Percentiles rank a stretch among this genome's conserved stretches.
phyloP scores from a whole-genome alignment of 2,329 filamentous ascomycete genomes.

The Diplocarpon rosae region DNA sequence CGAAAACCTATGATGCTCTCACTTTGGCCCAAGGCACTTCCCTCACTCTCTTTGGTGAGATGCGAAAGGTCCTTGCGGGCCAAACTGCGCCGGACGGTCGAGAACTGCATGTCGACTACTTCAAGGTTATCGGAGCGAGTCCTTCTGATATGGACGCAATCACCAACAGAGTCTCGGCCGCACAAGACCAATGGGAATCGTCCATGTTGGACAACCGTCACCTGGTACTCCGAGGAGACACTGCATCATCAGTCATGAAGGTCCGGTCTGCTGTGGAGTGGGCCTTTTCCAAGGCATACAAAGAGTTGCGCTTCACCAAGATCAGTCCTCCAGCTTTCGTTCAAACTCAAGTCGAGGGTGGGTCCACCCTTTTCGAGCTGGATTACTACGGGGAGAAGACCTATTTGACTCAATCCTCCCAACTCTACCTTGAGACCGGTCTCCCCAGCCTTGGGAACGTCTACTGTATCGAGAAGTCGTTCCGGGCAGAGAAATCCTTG shows the following conservation, averaged over 20 bases:
- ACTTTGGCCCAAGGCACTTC: slow-evolving; percentile 61
- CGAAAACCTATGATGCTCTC: slow-evolving; percentile 63
- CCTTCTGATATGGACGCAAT: slow-evolving; percentile 65
- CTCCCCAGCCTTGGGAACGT: slow-evolving; percentile 86
- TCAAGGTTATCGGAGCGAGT: slow-evolving; percentile 55
- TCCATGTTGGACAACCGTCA: slow-evolving; percentile 53
- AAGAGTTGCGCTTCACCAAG: slow-evolving; percentile 52
- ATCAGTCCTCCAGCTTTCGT: slow-evolving; percentile 67
- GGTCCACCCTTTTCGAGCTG: slow-evolving; percentile 50
- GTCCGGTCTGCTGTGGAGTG: slow-evolving; percentile 57
- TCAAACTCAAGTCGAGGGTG: slow-evolving; percentile 71
- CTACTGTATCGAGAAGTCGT: slow-evolving; percentile 97
- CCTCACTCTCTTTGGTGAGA: slow-evolving; percentile 56
- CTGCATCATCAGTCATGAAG: slow-evolving; percentile 57
- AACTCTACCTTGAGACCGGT: slow-evolving; percentile 94
- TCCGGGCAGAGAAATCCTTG: slow-evolving; percentile 92
- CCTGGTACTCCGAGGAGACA: slow-evolving; percentile 59
- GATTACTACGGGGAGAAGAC: slow-evolving; percentile 68
- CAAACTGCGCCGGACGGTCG: slow-evolving; percentile 59
- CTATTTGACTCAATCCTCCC: slow-evolving; percentile 92
- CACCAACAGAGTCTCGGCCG: slow-evolving; percentile 57
- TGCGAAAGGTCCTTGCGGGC: slow-evolving; percentile 54
- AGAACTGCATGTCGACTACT: slow-evolving; percentile 64
- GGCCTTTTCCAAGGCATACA: slow-evolving; percentile 57
- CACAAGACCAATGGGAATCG: slow-evolving; percentile 47